These are phyloP conservation scores for Ogataea nonfermentans DNA, from an alignment of 805 yeast species.

Conservation along the genomic window DNA sequence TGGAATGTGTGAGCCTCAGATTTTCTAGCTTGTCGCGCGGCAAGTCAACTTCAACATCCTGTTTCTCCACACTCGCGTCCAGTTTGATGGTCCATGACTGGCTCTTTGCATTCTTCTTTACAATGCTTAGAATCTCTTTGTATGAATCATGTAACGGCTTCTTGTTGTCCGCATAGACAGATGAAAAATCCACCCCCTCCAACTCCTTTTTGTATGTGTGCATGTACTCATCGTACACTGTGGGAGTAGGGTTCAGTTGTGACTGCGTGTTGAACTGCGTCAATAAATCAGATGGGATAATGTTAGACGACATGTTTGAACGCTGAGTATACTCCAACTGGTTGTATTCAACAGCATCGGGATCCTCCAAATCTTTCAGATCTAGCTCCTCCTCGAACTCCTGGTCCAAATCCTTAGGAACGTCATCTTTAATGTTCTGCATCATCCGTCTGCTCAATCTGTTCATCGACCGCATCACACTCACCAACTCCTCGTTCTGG, in stretches of 20 bases:
- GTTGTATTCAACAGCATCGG: slow-evolving; percentile 49
- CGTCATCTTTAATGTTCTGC: slow-evolving; percentile 45
- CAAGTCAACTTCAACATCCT: slow-evolving; percentile 34
- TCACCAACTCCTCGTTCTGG: slow-evolving; percentile 64
- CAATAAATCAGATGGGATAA: slow-evolving; percentile 25
- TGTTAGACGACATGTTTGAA: slow-evolving; percentile 27
- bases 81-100: slow-evolving; percentile 40
- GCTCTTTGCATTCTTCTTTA: slow-evolving; percentile 51
- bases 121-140: slow-evolving; percentile 44
- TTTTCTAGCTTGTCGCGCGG: slow-evolving; percentile 38
- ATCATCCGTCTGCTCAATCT: slow-evolving; percentile 81
- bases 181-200: slow-evolving; percentile 24
- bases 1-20: slow-evolving; percentile 61
- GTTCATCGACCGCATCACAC: slow-evolving; percentile 85
- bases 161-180: slow-evolving; percentile 26
- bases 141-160: slow-evolving; percentile 42
- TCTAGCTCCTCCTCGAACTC: slow-evolving; percentile 46
- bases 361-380: slow-evolving; percentile 51
- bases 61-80: slow-evolving; percentile 21
- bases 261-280: slow-evolving; percentile 24
- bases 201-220: slow-evolving; percentile 20
- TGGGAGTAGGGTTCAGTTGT: slow-evolving; percentile 26
- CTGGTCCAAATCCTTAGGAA: slow-evolving; percentile 33
- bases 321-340: slow-evolving; percentile 39
- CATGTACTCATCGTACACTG: slow-evolving; percentile 29